phyloP scores from a whole-genome alignment of 2,329 filamentous ascomycete species.

The Ascomycota sp. region DNA sequence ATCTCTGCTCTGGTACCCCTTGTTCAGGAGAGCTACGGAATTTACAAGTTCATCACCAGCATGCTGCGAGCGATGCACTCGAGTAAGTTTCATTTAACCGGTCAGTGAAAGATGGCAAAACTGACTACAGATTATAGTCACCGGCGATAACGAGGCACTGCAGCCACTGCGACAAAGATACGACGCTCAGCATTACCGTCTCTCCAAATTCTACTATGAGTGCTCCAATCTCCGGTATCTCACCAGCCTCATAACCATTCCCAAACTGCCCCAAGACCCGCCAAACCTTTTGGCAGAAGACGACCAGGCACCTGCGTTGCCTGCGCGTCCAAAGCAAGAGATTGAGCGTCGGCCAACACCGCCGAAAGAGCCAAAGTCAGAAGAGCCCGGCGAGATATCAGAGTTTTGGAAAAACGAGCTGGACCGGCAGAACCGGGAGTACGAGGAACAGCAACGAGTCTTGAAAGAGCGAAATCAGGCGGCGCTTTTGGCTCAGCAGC shows the following conservation, averaged over 20 bases:
- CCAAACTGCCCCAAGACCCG: conserved; percentile 84
- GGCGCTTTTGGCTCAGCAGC: conserved; percentile 60
- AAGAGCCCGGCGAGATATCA: conserved; percentile 84
- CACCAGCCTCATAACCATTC: conserved; percentile 87
- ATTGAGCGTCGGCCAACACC: conserved; percentile 50
- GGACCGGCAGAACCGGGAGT: conserved; percentile 78
- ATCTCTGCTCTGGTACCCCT: conserved; percentile 86
- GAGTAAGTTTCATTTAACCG: conserved; percentile 29
- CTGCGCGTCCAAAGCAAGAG: conserved; percentile 58
- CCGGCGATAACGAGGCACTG: conserved; percentile 82
- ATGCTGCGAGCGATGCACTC: conserved; percentile 98
- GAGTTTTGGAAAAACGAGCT: conserved; percentile 97
- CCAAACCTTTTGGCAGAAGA: conserved; percentile 77
- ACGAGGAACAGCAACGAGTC: conserved; percentile 80
- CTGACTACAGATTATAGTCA: conserved; percentile 32
- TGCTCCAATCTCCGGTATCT: conserved; percentile 94
- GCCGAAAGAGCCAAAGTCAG: conserved; percentile 42
- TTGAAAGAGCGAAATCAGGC: conserved; percentile 74
- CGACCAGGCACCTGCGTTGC: conserved; percentile 63
- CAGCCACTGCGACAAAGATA: conserved; percentile 76
- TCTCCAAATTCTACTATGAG: conserved; percentile 97
- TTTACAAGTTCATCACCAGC: conserved; percentile 99
- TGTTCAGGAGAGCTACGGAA: conserved; percentile 95
- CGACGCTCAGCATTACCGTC: conserved; percentile 85
- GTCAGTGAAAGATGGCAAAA: background rate